A percentile compares a stretch with the other conserved stretches of the same genome.
Evolutionary conservation across 202 grass and related monocot genomes (phyloP).

Genomic region (Dendrocalamus latiflorus): DNA sequence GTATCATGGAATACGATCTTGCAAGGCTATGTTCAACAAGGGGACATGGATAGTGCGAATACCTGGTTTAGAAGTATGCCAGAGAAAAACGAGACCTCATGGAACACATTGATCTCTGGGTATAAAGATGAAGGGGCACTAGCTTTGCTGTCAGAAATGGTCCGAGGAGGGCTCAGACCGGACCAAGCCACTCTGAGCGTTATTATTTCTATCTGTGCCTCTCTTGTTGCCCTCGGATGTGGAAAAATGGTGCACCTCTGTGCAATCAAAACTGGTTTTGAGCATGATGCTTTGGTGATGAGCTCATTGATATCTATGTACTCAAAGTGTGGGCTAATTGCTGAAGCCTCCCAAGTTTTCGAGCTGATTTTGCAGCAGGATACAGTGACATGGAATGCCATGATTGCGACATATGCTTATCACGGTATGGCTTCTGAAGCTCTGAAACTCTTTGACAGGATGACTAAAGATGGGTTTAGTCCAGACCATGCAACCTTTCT

Average conservation of each 20-base stretch:
- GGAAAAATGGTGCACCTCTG: constrained; percentile 64
- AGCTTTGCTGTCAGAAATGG: constrained; percentile 52
- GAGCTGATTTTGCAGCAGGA: constrained; percentile 43
- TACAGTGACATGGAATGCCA: constrained; percentile 76
- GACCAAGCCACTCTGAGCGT: constrained; percentile 56
- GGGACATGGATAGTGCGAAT: constrained; percentile 54
- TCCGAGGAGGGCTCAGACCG: constrained; percentile 52
- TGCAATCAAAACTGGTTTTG: constrained; percentile 54
- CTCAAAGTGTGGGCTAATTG: constrained; percentile 63
- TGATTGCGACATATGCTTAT: constrained; percentile 72
- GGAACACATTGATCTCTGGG: constrained; percentile 73
- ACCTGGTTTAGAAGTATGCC: constrained; percentile 58
- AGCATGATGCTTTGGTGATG: constrained; percentile 66
- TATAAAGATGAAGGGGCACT: constrained; percentile 51
- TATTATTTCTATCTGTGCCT: constrained; percentile 61
- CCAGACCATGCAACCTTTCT: constrained; percentile 69
- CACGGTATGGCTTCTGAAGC: constrained; percentile 60
- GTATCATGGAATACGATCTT: constrained; percentile 77
- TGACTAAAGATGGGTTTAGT: constrained; percentile 47
- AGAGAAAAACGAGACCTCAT: constrained; percentile 52
- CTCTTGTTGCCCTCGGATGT: constrained; percentile 52
- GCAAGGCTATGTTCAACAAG: constrained; percentile 54
- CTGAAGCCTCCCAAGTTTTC: constrained; percentile 56
- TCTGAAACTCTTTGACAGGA: constrained; percentile 48
- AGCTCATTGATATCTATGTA: constrained; percentile 80